phyloP scores from a whole-genome alignment of 148 eudicot species.

The Vaccinium macrocarpon region DNA sequence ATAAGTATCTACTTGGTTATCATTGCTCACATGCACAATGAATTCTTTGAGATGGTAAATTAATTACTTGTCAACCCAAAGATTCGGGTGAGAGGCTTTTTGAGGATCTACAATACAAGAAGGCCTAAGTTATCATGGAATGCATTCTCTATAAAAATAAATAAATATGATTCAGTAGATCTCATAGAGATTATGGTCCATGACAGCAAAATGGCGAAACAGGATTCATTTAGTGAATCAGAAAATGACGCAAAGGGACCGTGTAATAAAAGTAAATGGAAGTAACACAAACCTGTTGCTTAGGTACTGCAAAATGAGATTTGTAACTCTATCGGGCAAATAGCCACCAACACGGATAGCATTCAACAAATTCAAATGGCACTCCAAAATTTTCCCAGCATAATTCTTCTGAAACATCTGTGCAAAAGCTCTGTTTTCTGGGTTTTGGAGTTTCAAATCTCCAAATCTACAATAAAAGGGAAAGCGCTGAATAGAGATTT shows the following conservation, averaged over 20 bases:
- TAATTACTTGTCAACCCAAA: background rate
- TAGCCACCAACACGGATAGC: slow-evolving; percentile 89
- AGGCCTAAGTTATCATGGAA: background rate
- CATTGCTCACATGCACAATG: background rate
- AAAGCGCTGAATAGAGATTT: background rate
- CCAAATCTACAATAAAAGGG: slow-evolving; percentile 60
- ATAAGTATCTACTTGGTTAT: background rate
- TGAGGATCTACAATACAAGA: background rate
- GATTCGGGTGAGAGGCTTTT: background rate
- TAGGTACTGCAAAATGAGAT: slow-evolving; percentile 87
- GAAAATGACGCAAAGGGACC: background rate
- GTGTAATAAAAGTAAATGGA: background rate
- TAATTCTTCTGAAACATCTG: slow-evolving; percentile 89
- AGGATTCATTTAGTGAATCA: background rate
- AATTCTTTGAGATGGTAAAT: background rate
- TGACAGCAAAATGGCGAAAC: background rate
- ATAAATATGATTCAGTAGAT: background rate
- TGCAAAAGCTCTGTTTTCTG: slow-evolving; percentile 90
- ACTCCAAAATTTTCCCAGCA: slow-evolving; percentile 95
- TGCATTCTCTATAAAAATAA: background rate
- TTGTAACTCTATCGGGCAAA: slow-evolving; percentile 94
- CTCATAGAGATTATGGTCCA: background rate
- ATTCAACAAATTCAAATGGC: slow-evolving; percentile 88
- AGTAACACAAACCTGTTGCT: slow-evolving; percentile 72
- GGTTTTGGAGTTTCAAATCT: slow-evolving; percentile 88